Evolutionary conservation across 2,329 filamentous ascomycete species (phyloP), one percentile per base, ranked within the genome.

Genomic region (Epichloe hybrida): DNA sequence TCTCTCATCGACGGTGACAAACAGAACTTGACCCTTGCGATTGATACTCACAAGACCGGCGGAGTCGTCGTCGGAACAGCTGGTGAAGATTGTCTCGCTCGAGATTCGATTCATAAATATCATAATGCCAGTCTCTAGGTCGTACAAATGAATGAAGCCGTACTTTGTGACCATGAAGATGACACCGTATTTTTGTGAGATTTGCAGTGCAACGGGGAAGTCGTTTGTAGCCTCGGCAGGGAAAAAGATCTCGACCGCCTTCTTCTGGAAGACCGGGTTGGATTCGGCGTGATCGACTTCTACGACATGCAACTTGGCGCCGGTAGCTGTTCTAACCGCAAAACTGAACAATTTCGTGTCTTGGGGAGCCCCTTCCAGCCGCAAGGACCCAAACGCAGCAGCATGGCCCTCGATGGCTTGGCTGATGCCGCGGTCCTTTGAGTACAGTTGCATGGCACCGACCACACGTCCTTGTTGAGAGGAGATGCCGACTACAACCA

Each of bases 61-160:
- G 17, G 88, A 94, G 21, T 89, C 83, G 50, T 79, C 78, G 66
- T 98, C 93, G 37, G 83, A 73, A 45, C 88, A 85, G 20, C 90
- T 96, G 27, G 91, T 94, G 73, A 98, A 98, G 66, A 98, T 97
- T 27, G 93, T 98, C 66, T 98, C 93, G 74, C 89, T 95, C 36
- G 93, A 98, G 63, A 98, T 98, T 61, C 94, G 86, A 77, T 98
- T 98, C 89, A 98, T 94, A 79, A 96, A 98, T 65, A 98, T 93
- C 66, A 88, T 94, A 12, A 86, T 86, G 52, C 88, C 94, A 7
- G 87, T 93, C 74, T 98, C 94, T 52, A 98, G 81, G 64, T 98
- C 94, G 71, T 98, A 97, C 23, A 98, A 80, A 70, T 98, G 93
- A 61, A 98, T 97, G 72, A 97, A 98, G 49, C 93, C 93, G 63